Conservation (phyloP, 768 basidiomycete genomes). For the Coprinopsis marcescibilis region DNA sequence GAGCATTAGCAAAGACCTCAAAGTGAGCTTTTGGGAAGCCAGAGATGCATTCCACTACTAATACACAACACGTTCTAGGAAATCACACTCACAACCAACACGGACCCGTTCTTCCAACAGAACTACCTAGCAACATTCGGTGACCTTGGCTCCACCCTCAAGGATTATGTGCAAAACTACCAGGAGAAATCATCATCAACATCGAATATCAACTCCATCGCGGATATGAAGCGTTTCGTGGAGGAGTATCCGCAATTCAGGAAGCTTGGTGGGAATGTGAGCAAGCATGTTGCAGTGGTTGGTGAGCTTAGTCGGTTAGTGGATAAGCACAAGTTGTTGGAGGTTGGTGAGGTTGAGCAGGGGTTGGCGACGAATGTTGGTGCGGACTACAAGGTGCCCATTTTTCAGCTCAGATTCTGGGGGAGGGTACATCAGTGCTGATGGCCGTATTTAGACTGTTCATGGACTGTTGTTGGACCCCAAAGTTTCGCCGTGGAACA, state of each 20-base stretch:
- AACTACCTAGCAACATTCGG: constrained; percentile 93
- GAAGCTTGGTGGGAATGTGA: constrained; percentile 95
- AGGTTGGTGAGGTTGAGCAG: constrained; percentile 93
- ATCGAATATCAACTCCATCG: constrained; percentile 85
- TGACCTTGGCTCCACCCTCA: constrained; percentile 87
- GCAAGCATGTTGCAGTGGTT: constrained; percentile 96
- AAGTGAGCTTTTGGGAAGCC: constrained; percentile 39
- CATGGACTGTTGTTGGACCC: constrained; percentile 70
- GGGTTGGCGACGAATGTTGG: constrained; percentile 90
- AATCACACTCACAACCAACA: constrained; percentile 84
- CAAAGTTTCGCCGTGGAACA: constrained; percentile 68
- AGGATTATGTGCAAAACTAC: constrained; percentile 91
- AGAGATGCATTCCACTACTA: constrained; percentile 5
- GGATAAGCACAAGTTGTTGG: constrained; percentile 77
- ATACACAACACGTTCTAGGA: constrained; percentile 50
- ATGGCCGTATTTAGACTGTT: constrained; percentile 51
- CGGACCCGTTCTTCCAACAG: constrained; percentile 90
- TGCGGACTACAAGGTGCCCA: constrained; percentile 72
- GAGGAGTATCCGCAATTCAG: constrained; percentile 98
- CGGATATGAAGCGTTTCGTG: constrained; percentile 95
- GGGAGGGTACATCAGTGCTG: background rate
- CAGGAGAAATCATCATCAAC: constrained; percentile 76
- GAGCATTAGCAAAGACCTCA: constrained; percentile 80
- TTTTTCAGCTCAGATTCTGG: background rate
- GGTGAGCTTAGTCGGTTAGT: constrained; percentile 93